These are phyloP conservation scores for Tanacetum coccineum DNA, from an alignment of 129 eudicot species.

Conservation along the genomic window DNA sequence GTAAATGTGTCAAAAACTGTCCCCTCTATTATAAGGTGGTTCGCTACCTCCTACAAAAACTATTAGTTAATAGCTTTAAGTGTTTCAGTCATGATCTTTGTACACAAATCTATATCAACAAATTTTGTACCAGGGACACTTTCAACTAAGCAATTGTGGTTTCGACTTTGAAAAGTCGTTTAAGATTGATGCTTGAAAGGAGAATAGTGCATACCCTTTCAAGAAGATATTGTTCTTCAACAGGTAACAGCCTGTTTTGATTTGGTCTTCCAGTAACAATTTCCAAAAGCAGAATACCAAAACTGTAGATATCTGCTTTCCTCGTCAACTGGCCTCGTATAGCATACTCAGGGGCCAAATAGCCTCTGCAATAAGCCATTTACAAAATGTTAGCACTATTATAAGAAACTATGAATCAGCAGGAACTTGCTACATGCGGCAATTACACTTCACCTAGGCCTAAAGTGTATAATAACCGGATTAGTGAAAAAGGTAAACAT, in stretches of 20 bases:
- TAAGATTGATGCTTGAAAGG: constrained; percentile 5
- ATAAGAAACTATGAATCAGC: neutral
- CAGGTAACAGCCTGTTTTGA: constrained; percentile 60
- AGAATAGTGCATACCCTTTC: constrained; percentile 55
- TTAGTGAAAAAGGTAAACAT: too few relatives aligned
- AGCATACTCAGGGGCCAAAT: constrained; percentile 98
- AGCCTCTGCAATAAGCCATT: constrained; percentile 53
- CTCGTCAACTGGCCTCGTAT: constrained; percentile 82
- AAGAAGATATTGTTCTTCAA: constrained; percentile 64
- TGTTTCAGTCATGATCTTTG: too few relatives aligned
- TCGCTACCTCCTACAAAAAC: too few relatives aligned
- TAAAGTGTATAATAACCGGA: neutral
- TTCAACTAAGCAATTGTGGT: too few relatives aligned
- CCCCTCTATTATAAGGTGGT: too few relatives aligned
- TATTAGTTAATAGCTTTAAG: too few relatives aligned
- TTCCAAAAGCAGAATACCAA: constrained; percentile 86
- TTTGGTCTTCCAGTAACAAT: constrained; percentile 78
- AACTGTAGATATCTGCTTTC: constrained; percentile 91
- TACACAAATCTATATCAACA: too few relatives aligned
- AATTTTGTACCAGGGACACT: too few relatives aligned
- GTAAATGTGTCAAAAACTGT: too few relatives aligned
- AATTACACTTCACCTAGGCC: constrained; percentile 7
- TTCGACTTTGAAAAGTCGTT: too few relatives aligned
- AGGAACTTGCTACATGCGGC: constrained; percentile 6
- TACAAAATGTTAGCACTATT: constrained; percentile 5